Evolutionary conservation across 2,329 filamentous ascomycete species (phyloP).

Genomic region (Penicillium sp.): DNA sequence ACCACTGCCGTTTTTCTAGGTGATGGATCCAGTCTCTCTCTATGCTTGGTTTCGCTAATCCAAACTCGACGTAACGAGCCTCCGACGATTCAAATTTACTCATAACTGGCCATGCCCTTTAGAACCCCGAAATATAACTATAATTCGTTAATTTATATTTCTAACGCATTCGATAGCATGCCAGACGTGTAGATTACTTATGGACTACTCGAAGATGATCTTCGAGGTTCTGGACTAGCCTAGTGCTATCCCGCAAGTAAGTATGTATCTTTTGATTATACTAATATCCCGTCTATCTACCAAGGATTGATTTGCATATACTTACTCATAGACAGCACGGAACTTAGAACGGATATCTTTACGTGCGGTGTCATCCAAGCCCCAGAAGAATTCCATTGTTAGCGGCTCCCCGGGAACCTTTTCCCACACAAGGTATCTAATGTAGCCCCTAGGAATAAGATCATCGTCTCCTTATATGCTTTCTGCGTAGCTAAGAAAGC

Average conservation of each 20-base stretch:
- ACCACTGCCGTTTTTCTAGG: too few species aligned
- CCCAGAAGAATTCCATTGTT: slow-evolving; percentile 17
- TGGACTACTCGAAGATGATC: slow-evolving; percentile 20
- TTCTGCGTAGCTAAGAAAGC: slow-evolving; percentile 17
- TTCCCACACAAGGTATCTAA: slow-evolving; percentile 20
- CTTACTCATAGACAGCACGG: slow-evolving; percentile 18
- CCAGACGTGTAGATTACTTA: slow-evolving; percentile 15
- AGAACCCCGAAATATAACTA: slow-evolving; percentile 11
- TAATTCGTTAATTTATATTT: slow-evolving; percentile 9
- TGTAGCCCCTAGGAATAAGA: slow-evolving; percentile 17
- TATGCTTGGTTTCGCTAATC: slow-evolving; percentile 5
- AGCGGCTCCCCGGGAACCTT: slow-evolving; percentile 15
- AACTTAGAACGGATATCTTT: slow-evolving; percentile 19
- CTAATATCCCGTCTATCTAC: slow-evolving; percentile 2
- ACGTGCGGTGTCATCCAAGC: slow-evolving; percentile 10
- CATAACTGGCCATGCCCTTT: slow-evolving; percentile 16
- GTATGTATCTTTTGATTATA: slow-evolving; percentile 12
- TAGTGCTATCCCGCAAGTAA: slow-evolving; percentile 13
- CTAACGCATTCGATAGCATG: slow-evolving; percentile 4
- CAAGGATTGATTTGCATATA: slow-evolving; percentile 8
- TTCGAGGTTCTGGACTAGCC: slow-evolving; percentile 11
- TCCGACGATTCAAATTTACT: slow-evolving; percentile 14
- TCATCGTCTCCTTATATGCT: slow-evolving; percentile 12
- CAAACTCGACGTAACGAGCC: slow-evolving; percentile 13
- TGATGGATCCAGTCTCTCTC: too few species aligned